A percentile compares a stretch with the other conserved stretches of the same genome.
These are phyloP conservation scores for Phlegmacium glaucopus DNA, from an alignment of 768 basidiomycete genomes.

Conservation along the genomic window DNA sequence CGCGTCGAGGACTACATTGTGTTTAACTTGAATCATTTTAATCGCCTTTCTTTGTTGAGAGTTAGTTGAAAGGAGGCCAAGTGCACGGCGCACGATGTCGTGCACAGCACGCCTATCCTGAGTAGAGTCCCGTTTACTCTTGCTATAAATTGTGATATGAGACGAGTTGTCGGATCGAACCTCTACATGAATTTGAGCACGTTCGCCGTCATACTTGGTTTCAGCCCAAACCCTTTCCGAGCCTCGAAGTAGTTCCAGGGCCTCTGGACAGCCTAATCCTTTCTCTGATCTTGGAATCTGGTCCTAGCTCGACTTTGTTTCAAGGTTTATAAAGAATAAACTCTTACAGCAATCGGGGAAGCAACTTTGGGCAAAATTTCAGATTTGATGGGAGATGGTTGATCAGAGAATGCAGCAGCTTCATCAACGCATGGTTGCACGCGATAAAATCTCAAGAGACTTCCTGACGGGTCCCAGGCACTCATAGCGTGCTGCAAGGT, in stretches of 20 bases:
- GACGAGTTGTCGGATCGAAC: constrained; percentile 32
- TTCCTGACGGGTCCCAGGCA: constrained; percentile 62
- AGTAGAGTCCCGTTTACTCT: constrained; percentile 83
- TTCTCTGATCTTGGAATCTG: constrained; percentile 85
- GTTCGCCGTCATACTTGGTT: constrained; percentile 93
- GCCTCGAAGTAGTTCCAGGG: constrained; percentile 40
- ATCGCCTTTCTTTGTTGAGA: neutral
- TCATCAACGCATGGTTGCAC: constrained; percentile 57
- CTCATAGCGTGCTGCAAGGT: constrained; percentile 64
- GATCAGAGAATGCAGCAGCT: constrained; percentile 45
- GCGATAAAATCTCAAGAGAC: constrained; percentile 51
- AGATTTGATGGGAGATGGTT: constrained; percentile 20
- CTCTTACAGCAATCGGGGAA: constrained; percentile 55
- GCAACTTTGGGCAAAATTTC: constrained; percentile 47
- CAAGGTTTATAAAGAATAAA: neutral
- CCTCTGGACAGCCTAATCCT: constrained; percentile 57
- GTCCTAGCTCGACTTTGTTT: neutral
- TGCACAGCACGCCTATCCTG: constrained; percentile 68
- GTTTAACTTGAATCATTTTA: constrained; percentile 21
- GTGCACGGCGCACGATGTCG: constrained; percentile 52
- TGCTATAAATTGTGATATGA: constrained; percentile 79
- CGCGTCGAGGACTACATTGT: constrained; percentile 64
- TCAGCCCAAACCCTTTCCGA: constrained; percentile 71
- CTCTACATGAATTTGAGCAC: constrained; percentile 89
- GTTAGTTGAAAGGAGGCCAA: constrained; percentile 30